Evolutionary conservation across 2,329 filamentous ascomycete species (phyloP), one percentile per base, ranked within the genome.

Genomic region (Botrytis squamosa): DNA sequence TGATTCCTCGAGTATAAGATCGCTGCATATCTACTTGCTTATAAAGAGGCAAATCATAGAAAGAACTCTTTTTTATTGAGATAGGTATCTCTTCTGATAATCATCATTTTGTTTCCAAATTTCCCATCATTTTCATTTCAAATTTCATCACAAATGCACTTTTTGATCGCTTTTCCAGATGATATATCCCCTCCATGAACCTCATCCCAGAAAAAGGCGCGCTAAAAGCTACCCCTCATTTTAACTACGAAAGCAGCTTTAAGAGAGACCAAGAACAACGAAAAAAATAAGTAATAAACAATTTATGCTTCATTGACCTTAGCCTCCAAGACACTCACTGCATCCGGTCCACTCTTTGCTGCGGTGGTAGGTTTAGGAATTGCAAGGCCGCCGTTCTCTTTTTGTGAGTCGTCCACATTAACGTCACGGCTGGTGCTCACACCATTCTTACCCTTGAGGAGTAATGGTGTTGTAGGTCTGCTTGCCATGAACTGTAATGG

Each of bases 401-500:
- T 78, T 5, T 72, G 29, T 29, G 44, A 36, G 25, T n/a, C 70
- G 63, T 81, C 79, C 25, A 84, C 77, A 74, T 83, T 77, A 71
- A 84, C 71, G 70, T 85, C 82, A 69, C 80, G 79, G 75, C 82
- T 49, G 81, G 76, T 33, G 85, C 85, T 75, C 73, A 16, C 42
- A 7, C 88, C 86, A 65, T 87, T 85, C 73, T 88, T 85, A 14
- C 87, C 87, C 74, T 87, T 87, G 83, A 90, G 88, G 14, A 90
- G 85, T 66, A 91, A 86, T 33, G 92, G 92, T 59, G 91, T 94
- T 49, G 88, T 87, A 4, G 92, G 90, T 75, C 90, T 86, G 77
- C 90, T 93, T 40, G 89, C 86, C 52, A 94, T 86, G 82, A 95
- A 95, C 92, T 95, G 76, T 44, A 66, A 91, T 88, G 85, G 96